A percentile compares a stretch with the other conserved stretches of the same genome.
These are phyloP conservation scores for Pisolithus sp. DNA, from an alignment of 768 basidiomycete genomes.

Conservation along the genomic window DNA sequence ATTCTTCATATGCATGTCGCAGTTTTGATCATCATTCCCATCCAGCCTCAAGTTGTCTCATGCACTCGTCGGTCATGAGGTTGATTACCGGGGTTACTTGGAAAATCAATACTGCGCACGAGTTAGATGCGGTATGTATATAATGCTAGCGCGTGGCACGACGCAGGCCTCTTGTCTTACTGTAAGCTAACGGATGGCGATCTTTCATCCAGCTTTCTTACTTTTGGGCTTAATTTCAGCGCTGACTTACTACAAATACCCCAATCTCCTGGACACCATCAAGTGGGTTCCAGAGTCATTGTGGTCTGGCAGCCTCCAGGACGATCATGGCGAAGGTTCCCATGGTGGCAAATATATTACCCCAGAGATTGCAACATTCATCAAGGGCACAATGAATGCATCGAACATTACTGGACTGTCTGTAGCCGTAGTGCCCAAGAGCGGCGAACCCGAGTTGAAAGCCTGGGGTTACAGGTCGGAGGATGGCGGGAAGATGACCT, in stretches of 20 bases:
- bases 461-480: conserved; percentile 33
- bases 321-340: neutral
- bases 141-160: too few relatives aligned
- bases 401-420: conserved; percentile 28
- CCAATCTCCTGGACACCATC: conserved; percentile 1
- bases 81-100: too few relatives aligned
- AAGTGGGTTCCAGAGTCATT: neutral
- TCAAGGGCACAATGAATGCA: conserved; percentile 11
- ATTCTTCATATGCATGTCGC: too few relatives aligned
- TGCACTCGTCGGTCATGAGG: too few relatives aligned
- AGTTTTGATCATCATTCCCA: too few relatives aligned
- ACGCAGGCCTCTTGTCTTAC: too few relatives aligned
- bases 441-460: conserved; percentile 24
- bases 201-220: too few relatives aligned
- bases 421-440: conserved; percentile 19
- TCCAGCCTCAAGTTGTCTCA: too few relatives aligned
- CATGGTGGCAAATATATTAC: conserved; percentile 10
- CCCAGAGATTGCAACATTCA: conserved; percentile 12
- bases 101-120: too few relatives aligned
- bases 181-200: too few relatives aligned
- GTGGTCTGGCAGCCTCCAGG: too few relatives aligned
- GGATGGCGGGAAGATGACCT: conserved; percentile 24
- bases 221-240: conserved; percentile 5
- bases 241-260: conserved; percentile 6
- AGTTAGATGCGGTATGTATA: too few relatives aligned